Evolutionary conservation across 2,329 filamentous ascomycete species (phyloP).

Genomic region (Cladophialophora psammophila): DNA sequence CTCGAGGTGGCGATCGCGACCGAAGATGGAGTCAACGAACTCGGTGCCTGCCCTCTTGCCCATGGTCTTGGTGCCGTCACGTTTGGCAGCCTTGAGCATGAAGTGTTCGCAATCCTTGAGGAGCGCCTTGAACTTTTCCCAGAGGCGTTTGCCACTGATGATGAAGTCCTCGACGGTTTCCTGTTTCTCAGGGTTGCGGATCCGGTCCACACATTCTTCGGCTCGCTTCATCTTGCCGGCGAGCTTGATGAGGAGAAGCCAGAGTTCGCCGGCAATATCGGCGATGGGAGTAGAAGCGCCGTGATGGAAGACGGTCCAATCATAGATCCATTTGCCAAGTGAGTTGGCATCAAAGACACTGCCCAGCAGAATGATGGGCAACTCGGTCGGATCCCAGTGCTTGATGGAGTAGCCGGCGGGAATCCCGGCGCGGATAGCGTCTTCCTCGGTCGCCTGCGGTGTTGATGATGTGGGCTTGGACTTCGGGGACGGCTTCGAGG

Average conservation of each 20-base stretch:
- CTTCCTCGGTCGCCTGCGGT: slow-evolving; percentile 68
- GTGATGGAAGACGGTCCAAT: slow-evolving; percentile 95
- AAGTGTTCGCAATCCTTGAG: slow-evolving; percentile 91
- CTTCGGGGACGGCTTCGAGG: slow-evolving; percentile 53
- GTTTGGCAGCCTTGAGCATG: slow-evolving; percentile 90
- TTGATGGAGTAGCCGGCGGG: slow-evolving; percentile 92
- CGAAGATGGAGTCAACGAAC: slow-evolving; percentile 96
- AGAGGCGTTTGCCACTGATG: slow-evolving; percentile 84
- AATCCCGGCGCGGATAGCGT: slow-evolving; percentile 71
- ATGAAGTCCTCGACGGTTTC: slow-evolving; percentile 92
- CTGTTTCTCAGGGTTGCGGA: slow-evolving; percentile 74
- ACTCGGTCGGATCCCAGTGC: slow-evolving; percentile 96
- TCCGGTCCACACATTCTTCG: slow-evolving; percentile 75
- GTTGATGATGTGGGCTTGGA: slow-evolving; percentile 49
- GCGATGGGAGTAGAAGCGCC: slow-evolving; percentile 82
- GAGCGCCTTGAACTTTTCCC: slow-evolving; percentile 81
- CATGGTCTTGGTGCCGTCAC: slow-evolving; percentile 73
- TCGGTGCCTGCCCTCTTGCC: slow-evolving; percentile 92
- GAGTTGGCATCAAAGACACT: slow-evolving; percentile 98
- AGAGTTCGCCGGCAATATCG: slow-evolving; percentile 91
- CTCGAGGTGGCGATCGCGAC: slow-evolving; percentile 85
- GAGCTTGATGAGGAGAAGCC: slow-evolving; percentile 92
- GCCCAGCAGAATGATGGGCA: slow-evolving; percentile 90
- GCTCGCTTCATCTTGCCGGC: slow-evolving; percentile 92
- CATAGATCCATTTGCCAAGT: slow-evolving; percentile 98